Evolutionary conservation across 805 yeast species (phyloP), one percentile per base, ranked within the genome.

Genomic region (Schizosaccharomyces lindneri): DNA sequence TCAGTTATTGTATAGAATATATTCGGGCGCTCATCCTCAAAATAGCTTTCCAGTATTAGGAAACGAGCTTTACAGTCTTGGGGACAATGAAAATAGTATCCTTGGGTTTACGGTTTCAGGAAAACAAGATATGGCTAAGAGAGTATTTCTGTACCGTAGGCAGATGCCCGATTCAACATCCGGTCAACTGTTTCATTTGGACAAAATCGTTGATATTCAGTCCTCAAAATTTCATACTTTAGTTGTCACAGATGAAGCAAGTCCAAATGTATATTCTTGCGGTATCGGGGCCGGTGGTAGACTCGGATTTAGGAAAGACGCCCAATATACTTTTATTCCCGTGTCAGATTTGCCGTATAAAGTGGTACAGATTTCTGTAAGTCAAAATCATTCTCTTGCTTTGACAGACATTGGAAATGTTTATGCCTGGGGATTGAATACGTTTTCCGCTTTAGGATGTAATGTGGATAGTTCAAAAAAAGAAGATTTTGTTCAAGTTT

Each of bases 351-450:
- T 79, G 51, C 65, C 65, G 2, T 64, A 67, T n/a, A 41, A 39
- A 21, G 68, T 74, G 0, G 67, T 67, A 2, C 67, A 69, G 32
- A 71, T 81, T 1, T 79, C 78, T 1, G 69, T 81, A 0, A 81
- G 87, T 61, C 79, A 81, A 65, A 84, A 84, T 66, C 95, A 86
- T 68, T 73, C 86, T 0, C 66, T 87, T 9, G 83, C 78, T 0
- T 65, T 85, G 24, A 78, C 84, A 0, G 67, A 72, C 0, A 65
- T 70, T 17, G 81, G 81, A 48, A 76, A 76, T n/a, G 73, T 87
- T 1, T 84, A 75, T 64, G 71, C 88, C 0, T 89, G 95, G 95
- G 97, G 97, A 0, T 75, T 80, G 64, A 86, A 86, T 67, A 73
- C 76, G 19, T 76, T 70, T 68, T 78, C 78, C n/a, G 94, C 85